Percentiles rank a stretch among this genome's conserved stretches.
Evolutionary conservation across 805 yeast species (phyloP).

Genomic region (Yarrowia sp.): DNA sequence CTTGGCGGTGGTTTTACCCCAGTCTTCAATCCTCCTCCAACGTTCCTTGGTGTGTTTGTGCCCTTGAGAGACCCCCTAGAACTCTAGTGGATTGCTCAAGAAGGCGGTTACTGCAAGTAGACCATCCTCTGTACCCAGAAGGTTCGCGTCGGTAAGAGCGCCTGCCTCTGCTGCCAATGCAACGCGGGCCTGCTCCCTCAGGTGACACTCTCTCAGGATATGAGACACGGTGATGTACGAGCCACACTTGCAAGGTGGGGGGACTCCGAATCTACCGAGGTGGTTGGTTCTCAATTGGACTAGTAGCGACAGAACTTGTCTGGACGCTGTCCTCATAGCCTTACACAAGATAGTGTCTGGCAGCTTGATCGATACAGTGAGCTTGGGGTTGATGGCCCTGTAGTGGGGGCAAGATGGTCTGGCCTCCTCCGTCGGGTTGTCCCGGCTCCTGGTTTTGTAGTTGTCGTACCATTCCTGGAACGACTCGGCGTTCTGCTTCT

Average conservation of each 20-base stretch:
- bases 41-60: neutral
- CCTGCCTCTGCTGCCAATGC: neutral
- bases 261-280: neutral
- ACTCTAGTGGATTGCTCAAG: neutral
- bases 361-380: neutral
- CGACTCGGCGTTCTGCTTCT: too few species aligned
- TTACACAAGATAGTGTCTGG: neutral
- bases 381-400: neutral
- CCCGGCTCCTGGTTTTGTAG: neutral
- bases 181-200: neutral
- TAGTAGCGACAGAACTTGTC: neutral
- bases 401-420: neutral
- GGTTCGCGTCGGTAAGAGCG: neutral
- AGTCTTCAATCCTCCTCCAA: neutral
- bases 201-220: neutral
- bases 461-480: too few species aligned
- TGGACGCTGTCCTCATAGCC: neutral
- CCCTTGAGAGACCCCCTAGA: neutral
- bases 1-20: too few species aligned
- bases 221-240: neutral
- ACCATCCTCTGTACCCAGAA: neutral
- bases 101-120: too few species aligned
- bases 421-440: neutral
- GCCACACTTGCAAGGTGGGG: neutral
- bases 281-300: neutral